Evolutionary conservation across 768 basidiomycete genomes (phyloP), one percentile per base, ranked within the genome.

Genomic region (Candolleomyces efflorescens): DNA sequence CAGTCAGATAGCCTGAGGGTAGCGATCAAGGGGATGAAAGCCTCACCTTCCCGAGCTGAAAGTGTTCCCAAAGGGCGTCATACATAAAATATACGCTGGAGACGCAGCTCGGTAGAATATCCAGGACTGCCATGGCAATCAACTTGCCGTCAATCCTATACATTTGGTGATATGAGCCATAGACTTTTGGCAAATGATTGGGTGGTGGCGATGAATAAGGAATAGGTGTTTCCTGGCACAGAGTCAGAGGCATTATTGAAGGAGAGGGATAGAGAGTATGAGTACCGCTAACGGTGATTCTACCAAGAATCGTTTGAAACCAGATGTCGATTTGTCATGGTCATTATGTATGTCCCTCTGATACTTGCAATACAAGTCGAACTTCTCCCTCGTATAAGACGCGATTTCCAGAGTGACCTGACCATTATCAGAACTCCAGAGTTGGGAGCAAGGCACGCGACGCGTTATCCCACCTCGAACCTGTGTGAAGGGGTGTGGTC

Each of bases 111-210:
- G 94, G 95, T 24, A 99, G 77, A 55, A 99, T 87, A 69, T 98
- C 97, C 55, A 98, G 75, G 26, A 98, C 91, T 5, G 84, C 87
- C 67, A 98, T 77, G 0, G 92, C 97, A 52, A 97, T 81, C 11
- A 98, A 77, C 66, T 85, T 69, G 3, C 85, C 90, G 64, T 98
- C 89, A 23, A 98, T 69, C 59, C 83, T 80, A 67, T 96, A 97
- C 45, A 93, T 73, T 63, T 94, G 93, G 65, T 98, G 96, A 69
- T 93, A 92, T 22, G 92, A 89, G n/a, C 96, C 96, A 70, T 93
- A 98, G 15, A 82, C 72, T n/a, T 59, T 66, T 0, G 94, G 94
- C 10, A 96, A 77, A 64, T 87, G 79, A 2, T 59, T 56, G 17
- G 85, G 79, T 12, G 41, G 24, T 0, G 68, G 52, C 1, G 66